Base-by-base conservation (phyloP, 1,284 basidiomycete species). In the Pyrrhoderma noxium region DNA sequence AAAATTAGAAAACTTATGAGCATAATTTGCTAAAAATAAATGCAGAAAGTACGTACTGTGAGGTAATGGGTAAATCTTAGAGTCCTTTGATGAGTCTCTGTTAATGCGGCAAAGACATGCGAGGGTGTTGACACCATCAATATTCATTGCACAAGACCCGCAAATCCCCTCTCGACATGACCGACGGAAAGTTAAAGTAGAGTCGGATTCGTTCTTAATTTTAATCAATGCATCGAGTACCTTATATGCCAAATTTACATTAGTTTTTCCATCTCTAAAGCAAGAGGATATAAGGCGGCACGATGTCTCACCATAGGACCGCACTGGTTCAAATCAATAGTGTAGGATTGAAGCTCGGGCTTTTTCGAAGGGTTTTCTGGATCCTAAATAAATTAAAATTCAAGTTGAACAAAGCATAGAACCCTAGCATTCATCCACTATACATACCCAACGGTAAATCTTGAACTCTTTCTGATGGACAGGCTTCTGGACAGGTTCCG, bases 111-210 rank as follows among this genome's bases (percentile, higher is more conserved):
- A 98, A 48, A 99, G 77, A 71, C 96, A 99, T 19, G 95, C 95
- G 53, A 99, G 84, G 2, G 95, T 99, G 78, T 98, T 98, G 69
- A 91, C 83, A 56, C 95, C 95, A 68, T 98, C 87, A 65, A 98
- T 92, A 78, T 98, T 98, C 95, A 99, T 97, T 56, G 95, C 94
- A 67, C 95, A 99, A 14, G 90, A 94, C 42, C 95, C 96, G 64
- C 96, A 98, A 63, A 98, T 99, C 56, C 95, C 95, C 75, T 98
- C 95, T 59, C 95, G 76, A 78, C 95, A 99, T 27, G 92, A 96
- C 52, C 94, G 83, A 53, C 94, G 85, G 79, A 98, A 98, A 14
- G 94, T 97, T 42, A 99, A 76, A 1, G 95, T 96, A 5, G 95
- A 89, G 73, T 98, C 95, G 22, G 94, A 66, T 70, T 98, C 94